phyloP scores from a whole-genome alignment of 768 basidiomycete genomes.

The Mycena leptocephala region DNA sequence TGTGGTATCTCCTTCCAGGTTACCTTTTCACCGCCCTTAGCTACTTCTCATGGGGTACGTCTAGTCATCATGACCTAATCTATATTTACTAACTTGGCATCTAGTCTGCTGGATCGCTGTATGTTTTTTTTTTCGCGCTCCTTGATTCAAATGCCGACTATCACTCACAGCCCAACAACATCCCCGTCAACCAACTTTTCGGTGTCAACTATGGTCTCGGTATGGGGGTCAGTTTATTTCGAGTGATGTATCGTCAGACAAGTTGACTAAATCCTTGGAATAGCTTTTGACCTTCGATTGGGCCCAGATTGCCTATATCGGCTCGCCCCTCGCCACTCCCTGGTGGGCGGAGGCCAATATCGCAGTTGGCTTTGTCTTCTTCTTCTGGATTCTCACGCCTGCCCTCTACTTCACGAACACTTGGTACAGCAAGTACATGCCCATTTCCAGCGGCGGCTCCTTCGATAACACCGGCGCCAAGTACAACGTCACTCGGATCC shows the following conservation, averaged over 20 bases:
- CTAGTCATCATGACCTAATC: neutral
- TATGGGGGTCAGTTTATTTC: conserved; percentile 42
- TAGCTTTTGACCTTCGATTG: conserved; percentile 66
- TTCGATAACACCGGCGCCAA: conserved; percentile 59
- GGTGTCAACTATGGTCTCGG: conserved; percentile 27
- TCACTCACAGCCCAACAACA: conserved; percentile 17
- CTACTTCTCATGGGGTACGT: conserved; percentile 74
- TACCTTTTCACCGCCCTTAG: conserved; percentile 67
- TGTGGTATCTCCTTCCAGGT: conserved; percentile 69
- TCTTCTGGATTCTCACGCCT: conserved; percentile 61
- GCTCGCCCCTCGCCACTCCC: conserved; percentile 68
- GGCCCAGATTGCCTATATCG: conserved; percentile 73
- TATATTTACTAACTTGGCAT: neutral
- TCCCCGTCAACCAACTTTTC: conserved; percentile 37
- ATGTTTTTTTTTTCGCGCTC: neutral
- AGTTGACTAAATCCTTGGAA: neutral
- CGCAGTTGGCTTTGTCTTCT: conserved; percentile 61
- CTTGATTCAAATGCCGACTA: neutral
- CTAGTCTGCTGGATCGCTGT: conserved; percentile 30
- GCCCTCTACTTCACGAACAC: conserved; percentile 67
- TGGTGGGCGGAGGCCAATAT: conserved; percentile 69
- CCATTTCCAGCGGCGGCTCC: conserved; percentile 59
- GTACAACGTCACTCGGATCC: conserved; percentile 51
- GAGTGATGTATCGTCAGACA: neutral
- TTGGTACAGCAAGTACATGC: conserved; percentile 59